Conservation (phyloP, 306 rosid species). For the Spatholobus suberectus region DNA sequence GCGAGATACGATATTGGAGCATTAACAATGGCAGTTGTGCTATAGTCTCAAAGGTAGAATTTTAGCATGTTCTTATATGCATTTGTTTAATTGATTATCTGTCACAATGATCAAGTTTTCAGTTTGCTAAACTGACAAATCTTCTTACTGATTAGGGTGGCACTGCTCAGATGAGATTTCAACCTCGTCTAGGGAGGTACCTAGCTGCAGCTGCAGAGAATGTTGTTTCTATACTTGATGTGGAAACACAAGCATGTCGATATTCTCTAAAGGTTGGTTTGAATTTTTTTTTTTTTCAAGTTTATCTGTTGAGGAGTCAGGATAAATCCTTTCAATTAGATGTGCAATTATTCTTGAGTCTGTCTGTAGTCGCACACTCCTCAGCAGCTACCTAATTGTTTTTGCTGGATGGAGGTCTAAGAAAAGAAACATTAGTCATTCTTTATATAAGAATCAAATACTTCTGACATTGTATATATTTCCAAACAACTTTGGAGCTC, state of each 20-base stretch:
- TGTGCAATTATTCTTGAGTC: neutral
- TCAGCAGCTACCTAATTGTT: neutral
- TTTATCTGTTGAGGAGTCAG: neutral
- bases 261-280: slow-evolving; percentile 75
- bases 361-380: neutral
- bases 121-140: slow-evolving; percentile 29
- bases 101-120: neutral
- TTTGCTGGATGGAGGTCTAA: neutral
- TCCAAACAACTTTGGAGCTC: neutral
- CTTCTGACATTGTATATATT: neutral
- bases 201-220: slow-evolving; percentile 93
- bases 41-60: slow-evolving; percentile 72
- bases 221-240: slow-evolving; percentile 88
- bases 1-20: slow-evolving; percentile 97
- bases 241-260: slow-evolving; percentile 75
- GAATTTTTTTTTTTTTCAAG: neutral
- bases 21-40: slow-evolving; percentile 83
- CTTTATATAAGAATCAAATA: slow-evolving; percentile 15
- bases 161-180: slow-evolving; percentile 89
- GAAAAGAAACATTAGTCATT: neutral
- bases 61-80: neutral
- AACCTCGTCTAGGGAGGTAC: slow-evolving; percentile 87
- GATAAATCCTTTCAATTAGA: neutral
- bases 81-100: neutral
- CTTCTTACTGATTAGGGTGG: slow-evolving; percentile 69